A percentile compares a stretch with the other conserved stretches of the same genome.
Conservation (phyloP, 306 rosid species). For the Rosa lucieae region DNA sequence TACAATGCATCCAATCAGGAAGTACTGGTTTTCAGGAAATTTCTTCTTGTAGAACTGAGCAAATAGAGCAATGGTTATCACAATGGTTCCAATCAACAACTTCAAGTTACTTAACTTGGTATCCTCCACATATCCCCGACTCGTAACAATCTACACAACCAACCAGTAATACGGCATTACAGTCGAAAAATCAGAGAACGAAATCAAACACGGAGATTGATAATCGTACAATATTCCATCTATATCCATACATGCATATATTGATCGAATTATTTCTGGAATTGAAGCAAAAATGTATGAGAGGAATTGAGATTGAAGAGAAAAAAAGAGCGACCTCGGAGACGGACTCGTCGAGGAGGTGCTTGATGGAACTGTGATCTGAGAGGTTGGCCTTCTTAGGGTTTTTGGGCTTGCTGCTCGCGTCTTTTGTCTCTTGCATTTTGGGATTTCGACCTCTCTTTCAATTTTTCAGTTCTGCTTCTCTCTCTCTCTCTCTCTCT, state of each 20-base stretch:
- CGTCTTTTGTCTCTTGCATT: slow-evolving; percentile 15
- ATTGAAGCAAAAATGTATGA: background rate
- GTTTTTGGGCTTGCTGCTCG: background rate
- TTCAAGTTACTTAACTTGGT: slow-evolving; percentile 20
- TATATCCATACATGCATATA: background rate
- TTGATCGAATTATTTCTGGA: background rate
- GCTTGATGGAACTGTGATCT: slow-evolving; percentile 20
- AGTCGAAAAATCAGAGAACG: background rate
- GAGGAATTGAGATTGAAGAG: background rate
- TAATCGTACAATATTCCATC: background rate
- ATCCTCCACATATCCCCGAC: slow-evolving; percentile 19
- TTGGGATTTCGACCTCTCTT: background rate
- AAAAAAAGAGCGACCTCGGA: slow-evolving; percentile 7
- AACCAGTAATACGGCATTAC: background rate
- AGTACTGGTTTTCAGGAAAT: slow-evolving; percentile 16
- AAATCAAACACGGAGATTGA: background rate
- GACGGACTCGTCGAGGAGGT: slow-evolving; percentile 25
- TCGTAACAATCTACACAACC: slow-evolving; percentile 16
- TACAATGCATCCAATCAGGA: slow-evolving; percentile 19
- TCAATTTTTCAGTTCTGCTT: background rate
- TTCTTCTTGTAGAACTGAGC: slow-evolving; percentile 27
- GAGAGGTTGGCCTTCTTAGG: slow-evolving; percentile 12
- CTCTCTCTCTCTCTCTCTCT: background rate
- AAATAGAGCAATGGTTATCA: slow-evolving; percentile 19
- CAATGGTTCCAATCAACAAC: slow-evolving; percentile 16